Evolutionary conservation across 2,329 filamentous ascomycete genomes (phyloP), one percentile per base, ranked within the genome.

Genomic region (Cytospora chrysosperma): DNA sequence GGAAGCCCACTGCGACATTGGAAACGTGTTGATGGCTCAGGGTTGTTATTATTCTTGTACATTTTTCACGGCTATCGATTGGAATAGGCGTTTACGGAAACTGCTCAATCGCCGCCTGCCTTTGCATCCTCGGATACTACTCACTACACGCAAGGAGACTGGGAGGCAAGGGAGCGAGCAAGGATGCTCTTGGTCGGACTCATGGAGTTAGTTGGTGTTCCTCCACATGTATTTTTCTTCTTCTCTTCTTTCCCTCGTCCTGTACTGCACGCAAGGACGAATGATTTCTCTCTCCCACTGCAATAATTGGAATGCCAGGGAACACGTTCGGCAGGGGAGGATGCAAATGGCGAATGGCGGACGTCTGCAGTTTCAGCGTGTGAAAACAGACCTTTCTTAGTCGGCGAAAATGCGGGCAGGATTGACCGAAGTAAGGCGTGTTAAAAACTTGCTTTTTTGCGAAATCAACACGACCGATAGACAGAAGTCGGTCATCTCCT

Each of bases 31-130:
- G 49, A 47, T 55, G 34, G 34, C 57, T 37, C 49, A 34, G 50
- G 49, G 37, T 47, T 28, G 24, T 54, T 58, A 61, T 21, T 51
- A 53, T 64, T 65, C 57, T 60, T 65, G 64, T 64, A 64, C 55
- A 65, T 65, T 65, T 62, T 58, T 56, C 52, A 51, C 30, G 49
- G 34, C 49, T 52, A 61, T 54, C 15, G 57, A 30, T 64, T 64
- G 53, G 49, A 64, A 51, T 56, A 58, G 61, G 64, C 57, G 61
- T 65, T 65, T 24, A 54, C 49, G 52, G 61, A 57, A 32, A 26
- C 49, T 19, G 32, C 43, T 34, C 30, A 64, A 17, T 30, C 43
- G 37, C 47, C 54, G 56, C n/a, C 37, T 40, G 37, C 32, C 49
- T n/a, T 34, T 40, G n/a, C 10, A n/a, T 61, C 37, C 27, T 34